Percentiles rank a stretch among this genome's conserved stretches.
Evolutionary conservation across 257 asterid genomes (phyloP).

Genomic region (Solanum clarkiae): DNA sequence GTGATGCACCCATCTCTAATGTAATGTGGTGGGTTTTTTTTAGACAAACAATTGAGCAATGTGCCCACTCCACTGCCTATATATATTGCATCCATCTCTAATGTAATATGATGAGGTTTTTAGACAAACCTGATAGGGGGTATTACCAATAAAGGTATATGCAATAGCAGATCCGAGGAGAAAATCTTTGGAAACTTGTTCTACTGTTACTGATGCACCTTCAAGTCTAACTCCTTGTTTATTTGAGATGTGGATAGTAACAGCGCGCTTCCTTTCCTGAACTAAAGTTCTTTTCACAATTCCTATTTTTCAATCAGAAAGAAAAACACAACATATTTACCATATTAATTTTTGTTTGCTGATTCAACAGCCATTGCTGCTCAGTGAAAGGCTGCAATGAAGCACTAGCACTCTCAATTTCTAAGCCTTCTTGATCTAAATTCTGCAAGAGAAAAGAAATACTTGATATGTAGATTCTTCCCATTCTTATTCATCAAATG

Average conservation of each 20-base stretch:
- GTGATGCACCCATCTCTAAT: too few relatives aligned
- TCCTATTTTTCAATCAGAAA: not conserved
- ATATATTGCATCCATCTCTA: not conserved
- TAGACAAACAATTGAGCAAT: not conserved
- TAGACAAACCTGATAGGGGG: conserved; percentile 25
- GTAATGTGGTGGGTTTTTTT: too few relatives aligned
- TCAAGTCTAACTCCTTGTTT: conserved; percentile 16
- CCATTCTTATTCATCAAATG: not conserved
- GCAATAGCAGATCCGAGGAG: conserved; percentile 48
- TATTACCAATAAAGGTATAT: conserved; percentile 21
- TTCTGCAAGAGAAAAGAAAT: not conserved
- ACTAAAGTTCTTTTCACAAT: not conserved
- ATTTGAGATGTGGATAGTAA: conserved; percentile 25
- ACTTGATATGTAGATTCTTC: not conserved
- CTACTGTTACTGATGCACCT: conserved; percentile 18
- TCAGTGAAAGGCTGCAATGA: conserved; percentile 27
- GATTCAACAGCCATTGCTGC: conserved; percentile 18
- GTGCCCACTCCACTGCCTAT: not conserved
- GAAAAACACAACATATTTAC: not conserved
- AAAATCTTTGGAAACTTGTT: conserved; percentile 33
- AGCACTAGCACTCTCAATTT: conserved; percentile 7
- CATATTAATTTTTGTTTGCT: conserved; percentile 7
- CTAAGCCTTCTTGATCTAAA: conserved; percentile 5
- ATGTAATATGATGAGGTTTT: not conserved
- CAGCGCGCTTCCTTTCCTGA: conserved; percentile 34